These are phyloP conservation scores for Torulaspora pretoriensis DNA, from an alignment of 1,139 yeast genomes.

Conservation along the genomic window DNA sequence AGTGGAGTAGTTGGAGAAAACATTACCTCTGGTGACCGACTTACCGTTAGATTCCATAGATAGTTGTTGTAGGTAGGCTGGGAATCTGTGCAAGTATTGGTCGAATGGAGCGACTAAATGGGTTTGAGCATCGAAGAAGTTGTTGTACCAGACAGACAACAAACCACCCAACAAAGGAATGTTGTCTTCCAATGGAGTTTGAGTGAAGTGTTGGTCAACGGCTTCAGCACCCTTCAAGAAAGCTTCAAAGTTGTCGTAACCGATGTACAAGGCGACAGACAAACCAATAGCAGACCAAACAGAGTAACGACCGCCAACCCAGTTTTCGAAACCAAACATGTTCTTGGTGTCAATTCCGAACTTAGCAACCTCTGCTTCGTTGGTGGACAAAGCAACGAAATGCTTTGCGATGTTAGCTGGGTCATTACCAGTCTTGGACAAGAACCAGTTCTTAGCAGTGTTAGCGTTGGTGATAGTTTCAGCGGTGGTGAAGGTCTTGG, in stretches of 20 bases:
- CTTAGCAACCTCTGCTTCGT: slow-evolving; percentile 82
- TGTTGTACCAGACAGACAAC: slow-evolving; percentile 95
- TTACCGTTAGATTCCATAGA: slow-evolving; percentile 99
- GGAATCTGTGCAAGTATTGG: slow-evolving; percentile 98
- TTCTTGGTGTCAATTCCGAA: slow-evolving; percentile 96
- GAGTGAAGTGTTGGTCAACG: slow-evolving; percentile 81
- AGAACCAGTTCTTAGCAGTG: slow-evolving; percentile 92
- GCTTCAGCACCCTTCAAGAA: slow-evolving; percentile 98
- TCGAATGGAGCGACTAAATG: slow-evolving; percentile 98
- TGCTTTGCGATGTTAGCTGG: slow-evolving; percentile 82
- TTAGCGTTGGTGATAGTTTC: slow-evolving; percentile 95
- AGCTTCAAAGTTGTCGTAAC: slow-evolving; percentile 85
- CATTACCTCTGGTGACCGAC: slow-evolving; percentile 88
- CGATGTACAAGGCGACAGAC: slow-evolving; percentile 91
- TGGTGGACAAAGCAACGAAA: slow-evolving; percentile 94
- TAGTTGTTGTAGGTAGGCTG: slow-evolving; percentile 96
- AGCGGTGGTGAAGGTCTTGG: slow-evolving; percentile 98
- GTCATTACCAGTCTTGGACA: slow-evolving; percentile 60
- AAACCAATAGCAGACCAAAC: slow-evolving; percentile 99
- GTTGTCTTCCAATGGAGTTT: slow-evolving; percentile 82
- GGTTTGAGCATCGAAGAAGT: slow-evolving; percentile 96
- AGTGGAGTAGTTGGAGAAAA: slow-evolving; percentile 88
- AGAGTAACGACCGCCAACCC: slow-evolving; percentile 99
- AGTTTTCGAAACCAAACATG: slow-evolving; percentile 96
- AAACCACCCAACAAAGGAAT: slow-evolving; percentile 92